Conservation (phyloP, 495 filamentous ascomycete genomes). For the Annulohypoxylon moriforme region DNA sequence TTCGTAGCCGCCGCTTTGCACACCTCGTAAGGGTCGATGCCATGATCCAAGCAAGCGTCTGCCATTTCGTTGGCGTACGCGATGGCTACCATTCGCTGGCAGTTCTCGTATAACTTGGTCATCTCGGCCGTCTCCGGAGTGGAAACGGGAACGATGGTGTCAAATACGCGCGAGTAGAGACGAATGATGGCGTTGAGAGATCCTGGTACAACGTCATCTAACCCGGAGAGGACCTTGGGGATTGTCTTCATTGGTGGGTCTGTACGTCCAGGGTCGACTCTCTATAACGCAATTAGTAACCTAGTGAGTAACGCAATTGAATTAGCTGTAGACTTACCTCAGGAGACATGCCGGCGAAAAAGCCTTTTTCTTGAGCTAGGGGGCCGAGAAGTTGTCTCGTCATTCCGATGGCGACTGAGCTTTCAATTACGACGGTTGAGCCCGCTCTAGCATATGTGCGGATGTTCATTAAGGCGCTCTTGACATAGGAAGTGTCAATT, state of each 20-base stretch:
- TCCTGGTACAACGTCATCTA: constrained; percentile 47
- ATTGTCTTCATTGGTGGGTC: constrained; percentile 43
- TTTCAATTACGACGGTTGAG: constrained; percentile 52
- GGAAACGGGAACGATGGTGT: constrained; percentile 50
- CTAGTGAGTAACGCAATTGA: neutral
- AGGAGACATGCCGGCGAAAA: constrained; percentile 53
- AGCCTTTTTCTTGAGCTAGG: constrained; percentile 32
- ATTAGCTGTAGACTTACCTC: constrained; percentile 39
- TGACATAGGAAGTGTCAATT: constrained; percentile 50
- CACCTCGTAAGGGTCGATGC: constrained; percentile 55
- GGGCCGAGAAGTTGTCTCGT: constrained; percentile 51
- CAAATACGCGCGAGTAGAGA: constrained; percentile 51
- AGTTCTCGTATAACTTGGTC: constrained; percentile 59
- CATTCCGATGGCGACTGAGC: constrained; percentile 55
- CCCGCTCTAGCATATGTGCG: constrained; percentile 41
- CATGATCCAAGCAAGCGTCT: constrained; percentile 51
- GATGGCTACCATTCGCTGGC: constrained; percentile 54
- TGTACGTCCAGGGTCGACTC: constrained; percentile 53
- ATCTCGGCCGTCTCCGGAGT: constrained; percentile 56
- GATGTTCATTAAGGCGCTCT: constrained; percentile 48
- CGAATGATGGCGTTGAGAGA: constrained; percentile 47
- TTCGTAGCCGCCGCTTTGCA: constrained; percentile 53
- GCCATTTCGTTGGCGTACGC: constrained; percentile 58
- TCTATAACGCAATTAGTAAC: constrained; percentile 32
- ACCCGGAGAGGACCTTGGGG: constrained; percentile 53